These are phyloP conservation scores for Xerocomus minutiporus DNA, from an alignment of 1,284 basidiomycete species.

Conservation along the genomic window DNA sequence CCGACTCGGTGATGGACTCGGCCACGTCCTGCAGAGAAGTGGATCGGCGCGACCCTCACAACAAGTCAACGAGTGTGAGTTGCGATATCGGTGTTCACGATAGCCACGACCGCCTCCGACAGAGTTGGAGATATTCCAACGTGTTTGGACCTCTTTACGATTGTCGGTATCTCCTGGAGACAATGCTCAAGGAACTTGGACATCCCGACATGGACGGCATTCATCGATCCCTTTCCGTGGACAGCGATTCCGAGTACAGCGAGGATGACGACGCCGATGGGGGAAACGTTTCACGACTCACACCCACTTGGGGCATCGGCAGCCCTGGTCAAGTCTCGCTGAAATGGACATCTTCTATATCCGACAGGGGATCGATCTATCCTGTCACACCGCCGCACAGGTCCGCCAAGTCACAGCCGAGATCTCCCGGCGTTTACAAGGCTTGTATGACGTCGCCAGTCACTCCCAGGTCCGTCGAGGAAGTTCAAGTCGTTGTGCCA, in stretches of 20 bases:
- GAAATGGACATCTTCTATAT: slow-evolving; percentile 1
- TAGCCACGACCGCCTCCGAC: too few relatives aligned
- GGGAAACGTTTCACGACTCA: neutral
- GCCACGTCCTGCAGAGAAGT: neutral
- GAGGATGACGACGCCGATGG: neutral
- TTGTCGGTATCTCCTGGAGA: too few relatives aligned
- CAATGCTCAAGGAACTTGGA: slow-evolving; percentile 1
- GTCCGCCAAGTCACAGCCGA: neutral
- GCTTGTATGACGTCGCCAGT: neutral
- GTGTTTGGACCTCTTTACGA: too few relatives aligned
- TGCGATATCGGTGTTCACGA: too few relatives aligned
- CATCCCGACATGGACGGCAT: slow-evolving; percentile 11
- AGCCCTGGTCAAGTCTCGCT: neutral
- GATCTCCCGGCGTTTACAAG: neutral
- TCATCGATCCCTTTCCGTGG: slow-evolving; percentile 10
- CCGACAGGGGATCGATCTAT: slow-evolving; percentile 6
- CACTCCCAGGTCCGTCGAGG: neutral
- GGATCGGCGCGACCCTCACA: neutral
- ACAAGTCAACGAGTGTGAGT: neutral
- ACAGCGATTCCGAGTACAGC: slow-evolving; percentile 2
- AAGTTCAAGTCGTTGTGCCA: neutral
- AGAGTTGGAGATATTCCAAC: too few relatives aligned
- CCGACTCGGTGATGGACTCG: neutral
- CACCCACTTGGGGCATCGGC: neutral
- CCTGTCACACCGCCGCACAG: slow-evolving; percentile 17